Base-by-base conservation (phyloP, 2,329 filamentous ascomycete genomes). In the Ascochyta pisi region DNA sequence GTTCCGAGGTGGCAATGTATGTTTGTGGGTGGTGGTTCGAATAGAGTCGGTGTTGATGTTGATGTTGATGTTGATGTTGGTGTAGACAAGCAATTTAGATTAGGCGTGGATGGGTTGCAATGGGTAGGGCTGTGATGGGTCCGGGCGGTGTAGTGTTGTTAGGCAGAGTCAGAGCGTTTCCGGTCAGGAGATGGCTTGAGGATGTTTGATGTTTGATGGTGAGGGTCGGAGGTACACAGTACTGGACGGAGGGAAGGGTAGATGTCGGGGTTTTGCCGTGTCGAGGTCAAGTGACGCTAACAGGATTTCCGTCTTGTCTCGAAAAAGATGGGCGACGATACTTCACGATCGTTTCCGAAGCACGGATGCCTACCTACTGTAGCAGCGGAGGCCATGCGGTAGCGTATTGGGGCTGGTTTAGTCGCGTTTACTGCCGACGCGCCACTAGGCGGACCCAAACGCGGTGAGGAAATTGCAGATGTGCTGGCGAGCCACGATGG, bases 201-300 rank as follows among this genome's bases (percentile, higher is more conserved):
- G 35, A 33, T 33, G 33, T 44, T 51, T 53, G 49, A 44, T 33
- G 33, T 44, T 51, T 53, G 49, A 44, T 58, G 42, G 40, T 52
- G 52, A 50, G 52, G 39, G 53, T 55, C 41, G 43, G 59, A 57
- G 54, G 45, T 46, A 38, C 12, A 13, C 12, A 31, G 29, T 53
- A 43, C 26, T 41, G 38, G 46, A 55, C 50, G 51, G 59, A 56
- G 39, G 34, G 31, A 33, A 40, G n/a, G 34, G 38, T 43, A 45
- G 13, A 35, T 10, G 33, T 48, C 38, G 49, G 49, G 38, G 24
- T 41, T 41, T 51, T 46, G 53, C 45, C 51, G 55, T 62, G 59
- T 54, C 51, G 58, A 57, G 64, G 64, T 66, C 66, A 67, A 68
- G 63, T 66, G 69, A 71, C 64, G 61, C 66, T 70, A 65, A 55